Conservation (phyloP, 306 rosid species). For the Quillaja saponaria region DNA sequence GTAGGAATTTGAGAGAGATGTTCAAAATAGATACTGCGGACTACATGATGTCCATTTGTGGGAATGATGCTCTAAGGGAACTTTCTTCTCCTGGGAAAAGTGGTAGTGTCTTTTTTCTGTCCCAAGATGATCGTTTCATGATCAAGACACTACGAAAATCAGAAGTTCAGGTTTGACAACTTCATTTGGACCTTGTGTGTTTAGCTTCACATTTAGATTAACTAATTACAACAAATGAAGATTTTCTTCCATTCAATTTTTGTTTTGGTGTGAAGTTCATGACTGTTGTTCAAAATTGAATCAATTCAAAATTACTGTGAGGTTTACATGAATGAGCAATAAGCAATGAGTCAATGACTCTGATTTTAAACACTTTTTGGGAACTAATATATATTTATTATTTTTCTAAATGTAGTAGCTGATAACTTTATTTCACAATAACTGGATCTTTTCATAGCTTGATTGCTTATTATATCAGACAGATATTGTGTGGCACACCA, state of each 20-base stretch:
- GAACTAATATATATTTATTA: neutral
- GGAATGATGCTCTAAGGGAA: constrained; percentile 96
- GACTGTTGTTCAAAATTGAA: constrained; percentile 9
- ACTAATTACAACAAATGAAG: neutral
- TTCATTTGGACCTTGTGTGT: constrained; percentile 28
- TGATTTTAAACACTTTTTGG: neutral
- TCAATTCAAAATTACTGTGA: neutral
- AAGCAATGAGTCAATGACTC: too few species aligned
- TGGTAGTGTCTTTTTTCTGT: constrained; percentile 94
- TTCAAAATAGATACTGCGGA: constrained; percentile 99
- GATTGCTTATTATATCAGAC: too few species aligned
- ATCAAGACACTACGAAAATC: constrained; percentile 95
- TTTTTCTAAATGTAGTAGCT: too few species aligned
- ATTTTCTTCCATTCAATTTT: constrained; percentile 7
- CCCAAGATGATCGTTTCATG: constrained; percentile 98
- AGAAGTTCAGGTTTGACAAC: constrained; percentile 85
- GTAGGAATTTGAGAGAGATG: constrained; percentile 93
- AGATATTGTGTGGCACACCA: too few species aligned
- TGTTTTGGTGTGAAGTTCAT: constrained; percentile 13
- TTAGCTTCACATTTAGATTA: constrained; percentile 8
- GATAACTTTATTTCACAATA: neutral
- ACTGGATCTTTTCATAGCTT: neutral
- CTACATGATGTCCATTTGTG: constrained; percentile 99
- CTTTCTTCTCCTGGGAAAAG: constrained; percentile 99
- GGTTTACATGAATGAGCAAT: neutral